Evolutionary conservation across 2,329 filamentous ascomycete species (phyloP), one percentile per base, ranked within the genome.

Genomic region (Sporothrix protearum): DNA sequence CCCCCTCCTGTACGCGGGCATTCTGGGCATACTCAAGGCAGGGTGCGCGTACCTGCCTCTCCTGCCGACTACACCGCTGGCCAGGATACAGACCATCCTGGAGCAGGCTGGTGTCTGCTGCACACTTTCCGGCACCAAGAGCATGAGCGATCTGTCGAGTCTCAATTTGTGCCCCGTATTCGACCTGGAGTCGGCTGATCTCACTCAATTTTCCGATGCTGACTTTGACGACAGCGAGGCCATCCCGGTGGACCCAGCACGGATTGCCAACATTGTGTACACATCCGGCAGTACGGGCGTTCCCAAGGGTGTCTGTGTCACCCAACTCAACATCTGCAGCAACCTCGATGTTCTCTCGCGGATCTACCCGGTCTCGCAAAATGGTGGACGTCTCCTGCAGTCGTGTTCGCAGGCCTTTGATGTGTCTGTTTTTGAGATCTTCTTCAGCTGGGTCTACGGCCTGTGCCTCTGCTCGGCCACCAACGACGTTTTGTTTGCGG

Each of bases 381-480:
- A 76, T 0, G 76, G 80, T 0, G 86, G 89, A 0, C 86, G 89
- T n/a, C 82, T 97, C 42, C 82, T 97, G 0, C 94, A 97, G 79
- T 88, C 92, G 1, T 96, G 92, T 77, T 95, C 92, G 0, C 92
- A 94, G 77, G 91, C 91, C 0, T 97, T 96, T 77, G 92, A 96
- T 77, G 89, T 96, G 1, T 96, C 93, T 0, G 91, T 96, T 0
- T 96, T 96, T 77, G 94, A 97, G 77, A 94, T 96, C 16, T 95
- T 97, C 78, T 96, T 93, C 76, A 84, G 93, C 0, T 96, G 93
- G 91, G 86, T 87, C 63, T 85, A 85, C 45, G 93, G 93, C 3
- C 92, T 95, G 83, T 91, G 90, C 73, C 83, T 97, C 14, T 97
- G 92, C 77, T 88, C 91, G 1, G 91, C 89, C 0, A 86, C 84